Evolutionary conservation across 805 yeast genomes (phyloP), one percentile per base, ranked within the genome.

Genomic region (Saccharomyces mikatae): DNA sequence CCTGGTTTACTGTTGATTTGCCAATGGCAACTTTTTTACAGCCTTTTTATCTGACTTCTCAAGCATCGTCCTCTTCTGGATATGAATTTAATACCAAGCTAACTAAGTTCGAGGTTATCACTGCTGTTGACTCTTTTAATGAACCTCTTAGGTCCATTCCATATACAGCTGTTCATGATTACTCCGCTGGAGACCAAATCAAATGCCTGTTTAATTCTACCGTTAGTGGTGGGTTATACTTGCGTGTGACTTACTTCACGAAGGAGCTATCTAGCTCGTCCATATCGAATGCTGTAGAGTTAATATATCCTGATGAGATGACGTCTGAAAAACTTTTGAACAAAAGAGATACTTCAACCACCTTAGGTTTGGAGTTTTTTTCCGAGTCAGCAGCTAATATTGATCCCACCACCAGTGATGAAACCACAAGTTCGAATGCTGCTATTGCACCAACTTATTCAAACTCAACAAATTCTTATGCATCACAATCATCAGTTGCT

Each of bases 1-100:
- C 66, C 4, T 67, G 68, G 63, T 68, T 66, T 54, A 61, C 65
- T 3, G 59, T 65, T 21, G 64, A 65, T 47, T 54, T 68, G 13
- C 72, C 72, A 48, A 24, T 63, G 13, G 46, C 56, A 14, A 54
- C 57, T 26, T 57, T 66, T 27, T 51, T 52, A 11, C 53, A 55
- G 10, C 53, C 65, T 10, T 46, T 64, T 8, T 53, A 55, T 24
- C 60, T 68, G 36, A 57, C 56, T 32, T 60, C 70, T 22, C 50
- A 53, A 2, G 59, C 60, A 24, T 53, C 55, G n/a, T 48, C 51
- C 13, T 52, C 48, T 14, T 31, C 58, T 30, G 56, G 54, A 13
- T 66, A 57, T 56, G 44, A 49, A 27, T 67, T 62, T 51, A 57
- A 65, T 41, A 54, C 61, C 5, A 24, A 55, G 9, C 27, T 53